Percentiles rank a stretch among this genome's conserved stretches.
phyloP scores from a whole-genome alignment of 495 filamentous ascomycete species.

The Hypoxylon lienhwacheense region DNA sequence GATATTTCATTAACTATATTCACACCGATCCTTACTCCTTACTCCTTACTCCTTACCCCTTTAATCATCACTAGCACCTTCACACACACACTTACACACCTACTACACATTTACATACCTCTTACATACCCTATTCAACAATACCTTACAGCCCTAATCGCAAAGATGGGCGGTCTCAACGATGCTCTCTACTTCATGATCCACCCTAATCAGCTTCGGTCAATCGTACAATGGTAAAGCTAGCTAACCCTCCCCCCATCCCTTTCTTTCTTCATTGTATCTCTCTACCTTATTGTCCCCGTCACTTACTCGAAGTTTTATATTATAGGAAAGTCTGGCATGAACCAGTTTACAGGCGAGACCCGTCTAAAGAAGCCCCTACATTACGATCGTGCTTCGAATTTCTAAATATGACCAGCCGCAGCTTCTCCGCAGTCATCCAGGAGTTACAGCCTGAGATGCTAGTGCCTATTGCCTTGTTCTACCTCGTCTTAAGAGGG shows the following conservation, averaged over 20 bases:
- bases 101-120: neutral
- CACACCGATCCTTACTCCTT: slow-evolving; percentile 3
- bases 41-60: neutral
- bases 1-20: neutral
- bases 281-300: slow-evolving; percentile 5
- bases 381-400: slow-evolving; percentile 80
- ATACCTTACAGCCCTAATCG: slow-evolving; percentile 3
- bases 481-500: slow-evolving; percentile 88
- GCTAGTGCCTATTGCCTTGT: slow-evolving; percentile 84
- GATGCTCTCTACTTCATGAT: slow-evolving; percentile 73
- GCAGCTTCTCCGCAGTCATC: slow-evolving; percentile 92
- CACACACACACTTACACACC: slow-evolving; percentile 1
- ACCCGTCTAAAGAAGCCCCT: slow-evolving; percentile 69
- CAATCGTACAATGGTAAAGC: slow-evolving; percentile 88
- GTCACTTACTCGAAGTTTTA: slow-evolving; percentile 14
- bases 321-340: slow-evolving; percentile 88
- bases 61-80: slow-evolving; percentile 1
- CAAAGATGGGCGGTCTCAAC: slow-evolving; percentile 48
- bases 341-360: slow-evolving; percentile 83
- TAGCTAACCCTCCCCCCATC: too few species aligned
- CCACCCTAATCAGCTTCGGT: slow-evolving; percentile 77
- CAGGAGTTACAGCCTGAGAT: slow-evolving; percentile 93
- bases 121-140: neutral
- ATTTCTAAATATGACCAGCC: slow-evolving; percentile 83
- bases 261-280: neutral